Percentiles rank a stretch among this genome's conserved stretches.
Evolutionary conservation across 179 eudicot genomes (phyloP).

Genomic region (Carnegiea gigantea): DNA sequence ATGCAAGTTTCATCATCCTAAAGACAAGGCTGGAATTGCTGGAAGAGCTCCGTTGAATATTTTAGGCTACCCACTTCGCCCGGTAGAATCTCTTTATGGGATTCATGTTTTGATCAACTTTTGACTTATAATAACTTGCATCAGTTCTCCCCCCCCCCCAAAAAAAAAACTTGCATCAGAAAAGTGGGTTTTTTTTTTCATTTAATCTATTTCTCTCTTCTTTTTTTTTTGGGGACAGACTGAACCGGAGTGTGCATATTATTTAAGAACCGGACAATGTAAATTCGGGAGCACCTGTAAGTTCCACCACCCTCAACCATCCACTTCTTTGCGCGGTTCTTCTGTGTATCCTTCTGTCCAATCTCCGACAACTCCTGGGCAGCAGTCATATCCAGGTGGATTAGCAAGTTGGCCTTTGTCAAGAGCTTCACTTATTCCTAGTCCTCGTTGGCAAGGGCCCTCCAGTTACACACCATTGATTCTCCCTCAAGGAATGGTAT

Average conservation of each 20-base stretch:
- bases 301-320: constrained; percentile 97
- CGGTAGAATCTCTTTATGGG: constrained; percentile 44
- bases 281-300: constrained; percentile 94
- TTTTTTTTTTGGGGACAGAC: constrained; percentile 38
- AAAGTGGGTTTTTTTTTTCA: background rate
- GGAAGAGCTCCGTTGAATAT: constrained; percentile 82
- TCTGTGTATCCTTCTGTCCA: constrained; percentile 83
- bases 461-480: constrained; percentile 80
- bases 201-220: background rate
- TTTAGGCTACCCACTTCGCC: constrained; percentile 97
- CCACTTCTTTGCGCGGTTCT: constrained; percentile 78
- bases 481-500: constrained; percentile 85
- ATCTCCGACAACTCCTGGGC: constrained; percentile 76
- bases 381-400: constrained; percentile 75
- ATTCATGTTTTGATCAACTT: background rate
- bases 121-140: background rate
- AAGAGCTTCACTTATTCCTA: constrained; percentile 73
- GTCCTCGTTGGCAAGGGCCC: constrained; percentile 92
- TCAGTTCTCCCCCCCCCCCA: too few relatives aligned
- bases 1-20: constrained; percentile 97
- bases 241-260: constrained; percentile 86
- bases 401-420: constrained; percentile 74
- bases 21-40: constrained; percentile 88
- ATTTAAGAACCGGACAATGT: constrained; percentile 94
- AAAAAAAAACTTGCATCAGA: too few relatives aligned